These are phyloP conservation scores for Clitopilus passeckerianus DNA, from an alignment of 768 basidiomycete genomes.

Conservation along the genomic window DNA sequence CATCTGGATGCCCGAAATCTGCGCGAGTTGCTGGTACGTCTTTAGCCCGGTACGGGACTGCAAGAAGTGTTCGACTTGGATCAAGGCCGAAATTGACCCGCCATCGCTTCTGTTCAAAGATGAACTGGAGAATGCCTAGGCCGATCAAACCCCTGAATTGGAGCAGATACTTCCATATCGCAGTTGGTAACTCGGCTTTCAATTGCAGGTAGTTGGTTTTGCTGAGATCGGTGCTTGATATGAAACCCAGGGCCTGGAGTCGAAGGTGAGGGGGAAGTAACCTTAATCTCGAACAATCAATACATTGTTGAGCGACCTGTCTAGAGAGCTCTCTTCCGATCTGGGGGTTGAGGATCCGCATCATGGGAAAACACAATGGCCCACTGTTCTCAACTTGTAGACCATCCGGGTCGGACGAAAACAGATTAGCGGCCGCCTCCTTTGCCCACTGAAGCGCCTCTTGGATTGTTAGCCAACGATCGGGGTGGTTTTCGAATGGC, in stretches of 20 bases:
- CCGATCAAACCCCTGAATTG: slow-evolving; percentile 41
- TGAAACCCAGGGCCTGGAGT: slow-evolving; percentile 14
- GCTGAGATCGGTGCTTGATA: slow-evolving; percentile 10
- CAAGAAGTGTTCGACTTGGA: slow-evolving; percentile 33
- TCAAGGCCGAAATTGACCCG: slow-evolving; percentile 50
- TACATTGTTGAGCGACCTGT: slow-evolving; percentile 12
- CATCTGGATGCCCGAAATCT: slow-evolving; percentile 51
- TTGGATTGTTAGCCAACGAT: slow-evolving; percentile 38
- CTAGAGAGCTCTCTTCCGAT: slow-evolving; percentile 11
- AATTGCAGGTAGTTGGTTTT: slow-evolving; percentile 8
- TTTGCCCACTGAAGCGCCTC: slow-evolving; percentile 27
- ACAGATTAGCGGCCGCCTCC: slow-evolving; percentile 8
- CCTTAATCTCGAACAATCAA: slow-evolving; percentile 13
- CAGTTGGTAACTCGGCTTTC: slow-evolving; percentile 10
- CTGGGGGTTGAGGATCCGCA: slow-evolving; percentile 13
- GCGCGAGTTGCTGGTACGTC: slow-evolving; percentile 40
- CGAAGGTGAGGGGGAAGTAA: slow-evolving; percentile 12
- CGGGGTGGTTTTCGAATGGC: slow-evolving; percentile 32
- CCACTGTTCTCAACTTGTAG: slow-evolving; percentile 9
- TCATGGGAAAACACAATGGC: slow-evolving; percentile 3
- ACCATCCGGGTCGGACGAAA: slow-evolving; percentile 10
- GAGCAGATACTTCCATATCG: slow-evolving; percentile 30
- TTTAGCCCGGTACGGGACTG: slow-evolving; percentile 52
- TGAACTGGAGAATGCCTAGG: slow-evolving; percentile 32
- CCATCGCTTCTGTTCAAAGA: slow-evolving; percentile 38